phyloP scores from a whole-genome alignment of 345 rosid species.

The Salix dunnii region DNA sequence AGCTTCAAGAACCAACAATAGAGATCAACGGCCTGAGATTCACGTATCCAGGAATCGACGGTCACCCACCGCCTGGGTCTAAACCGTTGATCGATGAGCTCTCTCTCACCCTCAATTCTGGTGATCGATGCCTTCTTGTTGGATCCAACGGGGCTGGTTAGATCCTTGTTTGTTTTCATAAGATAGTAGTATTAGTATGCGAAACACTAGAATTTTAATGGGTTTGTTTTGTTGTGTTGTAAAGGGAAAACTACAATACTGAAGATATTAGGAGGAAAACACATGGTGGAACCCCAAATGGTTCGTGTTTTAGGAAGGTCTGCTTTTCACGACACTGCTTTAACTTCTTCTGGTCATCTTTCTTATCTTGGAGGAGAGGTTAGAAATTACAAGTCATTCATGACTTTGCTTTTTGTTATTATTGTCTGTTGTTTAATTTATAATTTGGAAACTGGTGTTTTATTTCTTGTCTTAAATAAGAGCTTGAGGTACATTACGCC shows the following conservation, averaged over 20 bases:
- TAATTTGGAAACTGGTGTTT: neutral
- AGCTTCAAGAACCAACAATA: constrained; percentile 41
- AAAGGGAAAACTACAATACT: constrained; percentile 81
- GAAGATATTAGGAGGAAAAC: constrained; percentile 95
- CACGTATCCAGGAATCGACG: constrained; percentile 96
- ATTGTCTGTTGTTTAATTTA: neutral
- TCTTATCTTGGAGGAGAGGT: constrained; percentile 98
- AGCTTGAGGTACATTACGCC: too few relatives aligned
- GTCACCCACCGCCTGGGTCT: constrained; percentile 86
- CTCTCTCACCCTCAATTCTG: constrained; percentile 50
- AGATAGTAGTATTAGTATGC: neutral
- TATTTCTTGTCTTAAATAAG: neutral
- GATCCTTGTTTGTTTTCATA: constrained; percentile 1
- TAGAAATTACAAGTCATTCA: constrained; percentile 3
- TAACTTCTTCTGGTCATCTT: constrained; percentile 87
- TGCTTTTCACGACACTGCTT: constrained; percentile 83
- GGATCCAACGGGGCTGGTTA: constrained; percentile 98
- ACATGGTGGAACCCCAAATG: constrained; percentile 94
- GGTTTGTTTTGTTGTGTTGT: neutral
- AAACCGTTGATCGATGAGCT: constrained; percentile 71
- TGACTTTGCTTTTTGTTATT: neutral
- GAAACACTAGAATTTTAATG: neutral
- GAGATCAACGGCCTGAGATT: constrained; percentile 73
- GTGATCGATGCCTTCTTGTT: constrained; percentile 88
- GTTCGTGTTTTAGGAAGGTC: constrained; percentile 82